Percentiles rank a stretch among this genome's conserved stretches.
These are phyloP conservation scores for Dioscorea alata DNA, from an alignment of 106 monocot species.

Conservation along the genomic window DNA sequence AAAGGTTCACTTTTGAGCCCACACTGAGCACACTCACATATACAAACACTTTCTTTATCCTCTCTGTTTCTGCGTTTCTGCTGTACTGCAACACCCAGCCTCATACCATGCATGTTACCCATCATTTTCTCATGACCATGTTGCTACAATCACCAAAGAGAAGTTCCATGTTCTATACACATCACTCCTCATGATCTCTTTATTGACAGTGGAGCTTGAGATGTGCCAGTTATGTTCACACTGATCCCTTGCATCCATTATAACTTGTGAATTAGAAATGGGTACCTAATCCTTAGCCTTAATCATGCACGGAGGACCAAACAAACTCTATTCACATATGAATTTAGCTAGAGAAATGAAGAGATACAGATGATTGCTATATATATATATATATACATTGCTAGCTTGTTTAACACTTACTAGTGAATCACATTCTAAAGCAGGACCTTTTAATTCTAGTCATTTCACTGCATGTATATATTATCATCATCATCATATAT, in stretches of 20 bases:
- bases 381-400: no score
- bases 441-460: not conserved
- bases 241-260: not conserved
- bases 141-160: not conserved
- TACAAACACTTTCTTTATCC: not conserved
- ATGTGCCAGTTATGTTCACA: not conserved
- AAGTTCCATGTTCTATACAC: no score
- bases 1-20: not conserved
- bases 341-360: not conserved
- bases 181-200: no score
- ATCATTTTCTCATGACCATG: slow-evolving; percentile 2
- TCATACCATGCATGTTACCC: slow-evolving; percentile 8
- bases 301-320: no score
- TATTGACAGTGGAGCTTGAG: not conserved
- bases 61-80: not conserved
- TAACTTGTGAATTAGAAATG: not conserved
- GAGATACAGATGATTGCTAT: no score
- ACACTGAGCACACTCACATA: not conserved
- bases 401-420: not conserved
- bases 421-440: not conserved
- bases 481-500: not conserved
- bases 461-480: no score
- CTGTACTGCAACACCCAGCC: not conserved
- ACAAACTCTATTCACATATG: not conserved
- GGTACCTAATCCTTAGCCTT: no score